Conservation (phyloP, 257 asterid genomes). For the Ophiorrhiza pumila region DNA sequence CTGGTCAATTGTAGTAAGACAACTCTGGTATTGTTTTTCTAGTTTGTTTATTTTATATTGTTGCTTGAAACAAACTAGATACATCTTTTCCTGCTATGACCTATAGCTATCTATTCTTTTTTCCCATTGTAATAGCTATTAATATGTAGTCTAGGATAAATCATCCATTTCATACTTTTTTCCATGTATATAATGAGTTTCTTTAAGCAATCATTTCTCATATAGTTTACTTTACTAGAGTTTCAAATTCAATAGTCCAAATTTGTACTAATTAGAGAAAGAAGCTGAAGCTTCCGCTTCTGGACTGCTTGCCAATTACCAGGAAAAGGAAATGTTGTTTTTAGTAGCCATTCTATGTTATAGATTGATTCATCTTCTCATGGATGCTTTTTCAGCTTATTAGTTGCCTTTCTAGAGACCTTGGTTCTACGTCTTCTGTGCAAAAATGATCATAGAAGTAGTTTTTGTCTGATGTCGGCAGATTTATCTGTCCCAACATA, state of each 20-base stretch:
- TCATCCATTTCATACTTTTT: background rate
- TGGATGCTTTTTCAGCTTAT: background rate
- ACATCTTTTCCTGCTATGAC: background rate
- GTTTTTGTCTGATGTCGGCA: background rate
- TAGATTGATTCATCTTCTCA: background rate
- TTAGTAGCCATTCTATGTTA: background rate
- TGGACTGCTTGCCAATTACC: background rate
- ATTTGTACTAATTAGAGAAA: background rate
- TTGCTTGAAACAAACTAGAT: background rate
- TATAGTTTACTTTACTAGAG: background rate
- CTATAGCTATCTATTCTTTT: background rate
- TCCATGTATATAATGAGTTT: background rate
- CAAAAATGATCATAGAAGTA: background rate
- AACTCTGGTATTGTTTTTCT: background rate
- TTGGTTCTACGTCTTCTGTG: background rate
- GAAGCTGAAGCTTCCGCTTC: background rate
- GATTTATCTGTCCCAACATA: background rate
- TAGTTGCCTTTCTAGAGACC: background rate
- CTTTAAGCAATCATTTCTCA: background rate
- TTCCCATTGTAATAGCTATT: background rate
- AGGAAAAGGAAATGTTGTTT: background rate
- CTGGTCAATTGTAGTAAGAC: background rate
- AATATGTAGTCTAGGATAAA: background rate
- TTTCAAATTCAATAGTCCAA: background rate
- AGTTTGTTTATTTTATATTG: background rate